Evolutionary conservation across 169 alveolate species (phyloP).

Genomic region (Cryptosporidium andersoni): DNA sequence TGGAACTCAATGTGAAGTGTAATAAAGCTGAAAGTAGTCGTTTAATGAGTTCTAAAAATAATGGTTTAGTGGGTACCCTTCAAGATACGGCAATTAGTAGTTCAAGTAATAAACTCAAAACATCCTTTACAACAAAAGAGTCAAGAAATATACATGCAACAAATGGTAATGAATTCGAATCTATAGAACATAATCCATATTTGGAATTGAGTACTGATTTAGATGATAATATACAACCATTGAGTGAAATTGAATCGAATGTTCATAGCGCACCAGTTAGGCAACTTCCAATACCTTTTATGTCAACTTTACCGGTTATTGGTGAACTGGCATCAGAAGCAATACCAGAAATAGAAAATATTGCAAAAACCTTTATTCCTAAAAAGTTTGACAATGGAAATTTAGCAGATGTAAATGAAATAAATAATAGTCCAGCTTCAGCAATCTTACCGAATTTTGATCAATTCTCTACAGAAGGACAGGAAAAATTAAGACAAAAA

Average conservation of each 20-base stretch:
- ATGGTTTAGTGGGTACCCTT: too few species aligned
- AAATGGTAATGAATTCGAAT: background rate
- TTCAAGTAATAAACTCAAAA: background rate
- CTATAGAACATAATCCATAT: background rate
- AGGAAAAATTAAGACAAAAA: slow-evolving; percentile 39
- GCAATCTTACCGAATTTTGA: slow-evolving; percentile 53
- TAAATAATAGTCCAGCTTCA: slow-evolving; percentile 15
- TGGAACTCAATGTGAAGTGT: slow-evolving; percentile 7
- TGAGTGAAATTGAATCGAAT: slow-evolving; percentile 30
- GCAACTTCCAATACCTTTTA: slow-evolving; percentile 62
- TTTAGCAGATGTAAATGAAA: background rate
- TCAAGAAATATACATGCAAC: slow-evolving; percentile 22
- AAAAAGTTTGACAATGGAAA: background rate
- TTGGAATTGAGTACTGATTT: background rate
- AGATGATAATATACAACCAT: slow-evolving; percentile 21
- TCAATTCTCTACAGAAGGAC: slow-evolving; percentile 58
- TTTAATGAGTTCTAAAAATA: background rate
- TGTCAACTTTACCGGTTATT: slow-evolving; percentile 46
- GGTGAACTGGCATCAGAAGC: slow-evolving; percentile 52
- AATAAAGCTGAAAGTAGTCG: background rate
- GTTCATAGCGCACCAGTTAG: slow-evolving; percentile 38
- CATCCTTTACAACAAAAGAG: background rate
- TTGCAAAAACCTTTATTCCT: slow-evolving; percentile 17
- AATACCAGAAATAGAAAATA: slow-evolving; percentile 41
- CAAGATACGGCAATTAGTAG: too few species aligned